Percentiles rank a stretch among this genome's conserved stretches.
Evolutionary conservation across 805 yeast species (phyloP).

Genomic region (Maudiozyma turicensis): DNA sequence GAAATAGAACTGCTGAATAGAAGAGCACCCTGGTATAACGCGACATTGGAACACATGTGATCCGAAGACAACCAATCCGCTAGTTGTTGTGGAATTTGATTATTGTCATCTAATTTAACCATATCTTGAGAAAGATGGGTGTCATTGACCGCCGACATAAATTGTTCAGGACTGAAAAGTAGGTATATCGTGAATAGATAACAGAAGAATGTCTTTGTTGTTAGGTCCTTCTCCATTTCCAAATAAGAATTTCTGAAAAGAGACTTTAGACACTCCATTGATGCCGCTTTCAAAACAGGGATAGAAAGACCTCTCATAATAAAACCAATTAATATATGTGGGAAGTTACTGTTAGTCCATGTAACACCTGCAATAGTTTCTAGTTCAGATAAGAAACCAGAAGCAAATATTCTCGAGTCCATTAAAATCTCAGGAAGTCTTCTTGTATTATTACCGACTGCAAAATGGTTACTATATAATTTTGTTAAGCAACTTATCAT

Average conservation of each 20-base stretch:
- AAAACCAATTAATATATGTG: conserved; percentile 37
- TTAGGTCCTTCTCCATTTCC: conserved; percentile 19
- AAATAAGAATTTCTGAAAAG: conserved; percentile 36
- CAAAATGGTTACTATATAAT: conserved; percentile 22
- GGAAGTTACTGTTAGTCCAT: conserved; percentile 37
- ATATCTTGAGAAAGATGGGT: conserved; percentile 28
- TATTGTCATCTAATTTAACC: conserved; percentile 24
- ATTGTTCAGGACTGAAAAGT: conserved; percentile 30
- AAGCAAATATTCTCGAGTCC: conserved; percentile 33
- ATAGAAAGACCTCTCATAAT: conserved; percentile 48
- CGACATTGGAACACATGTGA: conserved; percentile 23
- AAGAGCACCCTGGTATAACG: conserved; percentile 29
- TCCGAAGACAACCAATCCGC: conserved; percentile 24
- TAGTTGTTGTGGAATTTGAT: conserved; percentile 30
- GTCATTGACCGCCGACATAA: conserved; percentile 24
- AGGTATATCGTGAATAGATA: conserved; percentile 29
- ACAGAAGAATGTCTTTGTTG: conserved; percentile 9
- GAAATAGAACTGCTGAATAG: conserved; percentile 27
- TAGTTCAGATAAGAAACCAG: conserved; percentile 29
- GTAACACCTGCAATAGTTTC: conserved; percentile 34
- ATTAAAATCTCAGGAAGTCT: conserved; percentile 24
- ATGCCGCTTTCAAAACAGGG: conserved; percentile 43
- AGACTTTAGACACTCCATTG: conserved; percentile 36
- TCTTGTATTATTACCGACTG: conserved; percentile 18
- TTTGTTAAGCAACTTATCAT: conserved; percentile 26